Base-by-base conservation (phyloP, 129 eudicot genomes). In the Gnaphalium uliginosum region DNA sequence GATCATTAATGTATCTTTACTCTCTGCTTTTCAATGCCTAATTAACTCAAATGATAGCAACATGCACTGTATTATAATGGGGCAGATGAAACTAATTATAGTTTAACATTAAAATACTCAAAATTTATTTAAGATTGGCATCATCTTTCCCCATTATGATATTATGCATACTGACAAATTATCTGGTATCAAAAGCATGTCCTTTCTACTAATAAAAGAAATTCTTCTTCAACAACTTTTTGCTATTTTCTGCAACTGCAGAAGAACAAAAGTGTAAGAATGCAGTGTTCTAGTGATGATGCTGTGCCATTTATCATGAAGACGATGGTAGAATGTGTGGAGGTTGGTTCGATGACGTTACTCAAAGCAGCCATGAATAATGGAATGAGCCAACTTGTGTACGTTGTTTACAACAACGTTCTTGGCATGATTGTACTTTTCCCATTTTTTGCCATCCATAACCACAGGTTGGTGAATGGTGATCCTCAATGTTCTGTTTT, bases 381-480 rank as follows among this genome's bases (percentile, higher is more conserved):
- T 59, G 66, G 66, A 59, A 59, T 59, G 66, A 24, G 66, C 66
- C 66, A 59, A 27, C 33, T 59, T 23, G 66, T 59, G 0, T 59
- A 24, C 8, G 33, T 59, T 59, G 66, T 59, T 4, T 59, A 59
- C 66, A 9, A 2, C 18, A 24, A 59, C 66, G 7, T 24, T 11
- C 66, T 59, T 23, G 66, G 66, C 32, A 59, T n/a, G 29, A 11
- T 59, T 15, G n/a, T 24, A 15, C 66, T 59, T 9, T 59, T 59
- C 32, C n/a, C n/a, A 10, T 59, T 24, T 24, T 59, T 59, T 7
- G 66, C 32, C 33, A 0, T 24, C 33, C 66, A 59, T 2, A 59
- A 59, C 66, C 32, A 24, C 66, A 59, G 66, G 66, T 59, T 59
- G 29, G 66, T 24, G 5, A 24, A 1, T 23, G 2, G 2, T 59